These are phyloP conservation scores for Aspergillus nanangensis DNA, from an alignment of 495 filamentous ascomycete genomes.

Conservation along the genomic window DNA sequence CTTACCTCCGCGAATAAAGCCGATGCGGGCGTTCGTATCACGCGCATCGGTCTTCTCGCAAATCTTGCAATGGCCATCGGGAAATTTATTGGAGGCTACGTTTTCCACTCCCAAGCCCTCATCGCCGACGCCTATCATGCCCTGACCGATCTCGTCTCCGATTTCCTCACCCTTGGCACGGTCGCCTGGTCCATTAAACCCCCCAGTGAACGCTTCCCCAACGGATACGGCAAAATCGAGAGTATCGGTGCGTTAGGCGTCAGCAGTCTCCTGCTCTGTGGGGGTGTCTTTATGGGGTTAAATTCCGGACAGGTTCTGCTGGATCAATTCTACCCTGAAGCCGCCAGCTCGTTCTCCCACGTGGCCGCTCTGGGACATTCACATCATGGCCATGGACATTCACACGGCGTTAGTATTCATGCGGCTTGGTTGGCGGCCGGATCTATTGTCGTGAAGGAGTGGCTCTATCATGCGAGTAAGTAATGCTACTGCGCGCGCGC, in stretches of 20 bases:
- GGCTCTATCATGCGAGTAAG: slow-evolving; percentile 94
- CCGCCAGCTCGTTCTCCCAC: slow-evolving; percentile 59
- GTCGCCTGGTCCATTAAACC: slow-evolving; percentile 86
- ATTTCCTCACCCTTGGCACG: slow-evolving; percentile 88
- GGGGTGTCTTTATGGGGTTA: slow-evolving; percentile 86
- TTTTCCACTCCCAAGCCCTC: slow-evolving; percentile 90
- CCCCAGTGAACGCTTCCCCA: slow-evolving; percentile 76
- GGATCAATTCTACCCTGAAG: slow-evolving; percentile 74
- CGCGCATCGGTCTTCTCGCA: slow-evolving; percentile 82
- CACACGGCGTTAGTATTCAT: slow-evolving; percentile 67
- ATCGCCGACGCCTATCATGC: slow-evolving; percentile 94
- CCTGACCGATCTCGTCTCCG: slow-evolving; percentile 89
- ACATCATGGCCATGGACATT: slow-evolving; percentile 60
- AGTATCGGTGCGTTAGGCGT: slow-evolving; percentile 90
- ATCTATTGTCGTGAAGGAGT: slow-evolving; percentile 90
- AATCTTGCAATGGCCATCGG: slow-evolving; percentile 92
- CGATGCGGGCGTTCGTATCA: slow-evolving; percentile 93
- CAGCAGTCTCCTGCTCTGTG: slow-evolving; percentile 78
- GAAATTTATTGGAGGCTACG: slow-evolving; percentile 88
- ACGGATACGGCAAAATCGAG: slow-evolving; percentile 96
- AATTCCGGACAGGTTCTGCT: slow-evolving; percentile 70
- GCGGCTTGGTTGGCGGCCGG: slow-evolving; percentile 94
- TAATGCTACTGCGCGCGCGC: slow-evolving; percentile 14
- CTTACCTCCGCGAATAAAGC: slow-evolving; percentile 83
- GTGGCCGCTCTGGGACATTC: slow-evolving; percentile 42